Evolutionary conservation across 306 rosid genomes (phyloP), one percentile per base, ranked within the genome.

Genomic region (Rosa multiflora): DNA sequence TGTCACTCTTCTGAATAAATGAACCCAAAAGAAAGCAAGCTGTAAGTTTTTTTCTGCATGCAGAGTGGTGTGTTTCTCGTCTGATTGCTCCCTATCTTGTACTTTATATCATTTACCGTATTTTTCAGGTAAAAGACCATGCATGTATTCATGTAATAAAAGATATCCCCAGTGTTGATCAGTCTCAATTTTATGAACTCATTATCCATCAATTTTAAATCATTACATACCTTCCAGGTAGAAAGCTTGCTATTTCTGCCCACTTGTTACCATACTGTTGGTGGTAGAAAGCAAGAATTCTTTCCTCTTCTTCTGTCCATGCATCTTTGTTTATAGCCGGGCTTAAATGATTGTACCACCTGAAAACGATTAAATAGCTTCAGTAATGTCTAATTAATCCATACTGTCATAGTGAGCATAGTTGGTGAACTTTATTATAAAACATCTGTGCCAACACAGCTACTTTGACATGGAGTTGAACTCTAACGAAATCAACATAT

Each of bases 321-420:
- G 88, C 75, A 71, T 83, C 86, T 78, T 79, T 89, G 67, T 78
- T 91, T 78, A 89, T 82, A 62, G 85, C 78, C 2, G 91, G 93
- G 80, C 84, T 82, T 70, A 88, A 86, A 73, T 88, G 87, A 86
- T 89, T 88, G 82, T 82, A 79, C 96, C 96, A 91, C 90, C 93
- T 91, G 86, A 80, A 83, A 82, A 43, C 48, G 39, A 67, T 51
- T 72, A 40, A 44, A 8, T 8, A 26, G 11, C 47, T 64, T 75
- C 63, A 59, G 39, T 44, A 23, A 39, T 68, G 51, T 59, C 6
- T 56, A 58, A 59, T 10, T 13, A 49, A 49, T 58, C 3, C 5
- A 21, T 20, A 3, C 13, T 15, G 20, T 52, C 58, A 52, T 52
- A 74, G 4, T 2, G 6, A 6, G 39, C 51, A 26, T 58, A 37